phyloP scores from a whole-genome alignment of 2,329 filamentous ascomycete species.

The Massarina eburnea region DNA sequence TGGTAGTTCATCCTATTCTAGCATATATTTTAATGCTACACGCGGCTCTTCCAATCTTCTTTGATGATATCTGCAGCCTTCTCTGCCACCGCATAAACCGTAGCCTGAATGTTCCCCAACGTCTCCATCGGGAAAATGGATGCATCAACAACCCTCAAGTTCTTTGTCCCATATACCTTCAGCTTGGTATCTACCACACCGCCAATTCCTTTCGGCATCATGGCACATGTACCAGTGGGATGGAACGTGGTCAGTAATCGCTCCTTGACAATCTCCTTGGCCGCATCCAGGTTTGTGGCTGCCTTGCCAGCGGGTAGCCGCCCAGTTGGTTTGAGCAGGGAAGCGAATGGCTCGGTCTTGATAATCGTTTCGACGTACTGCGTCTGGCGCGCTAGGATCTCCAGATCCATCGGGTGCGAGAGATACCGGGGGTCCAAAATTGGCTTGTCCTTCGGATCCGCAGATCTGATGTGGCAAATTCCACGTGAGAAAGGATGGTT shows the following conservation, averaged over 20 bases:
- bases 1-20: too few relatives aligned
- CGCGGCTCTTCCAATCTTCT: background rate
- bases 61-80: constrained; percentile 5
- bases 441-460: constrained; percentile 35
- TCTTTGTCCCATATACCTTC: constrained; percentile 5
- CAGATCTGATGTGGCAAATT: constrained; percentile 41
- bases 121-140: constrained; percentile 4
- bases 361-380: constrained; percentile 29
- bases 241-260: too few relatives aligned
- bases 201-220: constrained; percentile 4
- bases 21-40: background rate
- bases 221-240: constrained; percentile 4
- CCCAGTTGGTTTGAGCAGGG: constrained; percentile 22
- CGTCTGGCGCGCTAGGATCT: constrained; percentile 39
- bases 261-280: constrained; percentile 6
- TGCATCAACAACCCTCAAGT: constrained; percentile 10
- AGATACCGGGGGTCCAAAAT: constrained; percentile 46
- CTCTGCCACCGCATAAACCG: constrained; percentile 2
- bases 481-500: constrained; percentile 45
- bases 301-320: constrained; percentile 9
- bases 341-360: constrained; percentile 29
- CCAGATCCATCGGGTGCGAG: constrained; percentile 46
- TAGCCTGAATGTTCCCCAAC: background rate
- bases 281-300: constrained; percentile 3
- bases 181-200: constrained; percentile 10